Conservation (phyloP, 345 rosid species). For the Citrus reticulata region DNA sequence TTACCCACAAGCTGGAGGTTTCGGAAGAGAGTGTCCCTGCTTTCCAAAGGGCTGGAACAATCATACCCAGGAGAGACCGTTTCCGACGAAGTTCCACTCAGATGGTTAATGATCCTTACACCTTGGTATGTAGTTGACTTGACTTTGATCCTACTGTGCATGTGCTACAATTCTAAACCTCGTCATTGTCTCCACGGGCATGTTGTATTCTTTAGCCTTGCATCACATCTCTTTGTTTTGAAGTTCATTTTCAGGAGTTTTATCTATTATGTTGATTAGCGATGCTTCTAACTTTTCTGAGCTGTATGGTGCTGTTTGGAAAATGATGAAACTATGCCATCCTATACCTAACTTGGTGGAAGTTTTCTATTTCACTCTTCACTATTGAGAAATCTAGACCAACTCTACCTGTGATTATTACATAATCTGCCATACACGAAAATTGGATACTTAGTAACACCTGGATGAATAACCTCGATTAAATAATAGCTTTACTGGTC, state of each 20-base stretch:
- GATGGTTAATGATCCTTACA: slow-evolving; percentile 91
- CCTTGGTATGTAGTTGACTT: slow-evolving; percentile 57
- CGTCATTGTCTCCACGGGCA: too few species aligned
- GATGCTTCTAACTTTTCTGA: not conserved
- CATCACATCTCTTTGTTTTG: not conserved
- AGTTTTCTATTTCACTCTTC: not conserved
- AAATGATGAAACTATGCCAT: not conserved
- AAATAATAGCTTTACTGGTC: too few species aligned
- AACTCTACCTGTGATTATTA: not conserved
- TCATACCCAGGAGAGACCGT: slow-evolving; percentile 89
- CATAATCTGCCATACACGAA: not conserved
- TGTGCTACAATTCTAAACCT: not conserved
- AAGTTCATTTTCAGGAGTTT: not conserved
- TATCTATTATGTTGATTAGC: too few species aligned
- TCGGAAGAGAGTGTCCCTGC: slow-evolving; percentile 87
- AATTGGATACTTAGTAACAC: not conserved
- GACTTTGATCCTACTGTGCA: not conserved
- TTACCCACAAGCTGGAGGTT: slow-evolving; percentile 65
- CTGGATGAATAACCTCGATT: too few species aligned
- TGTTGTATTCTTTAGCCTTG: not conserved
- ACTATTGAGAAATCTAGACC: not conserved
- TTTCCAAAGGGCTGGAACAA: slow-evolving; percentile 95
- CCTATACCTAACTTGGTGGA: not conserved
- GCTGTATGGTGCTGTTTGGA: not conserved
- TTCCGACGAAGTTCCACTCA: slow-evolving; percentile 90